A percentile compares a stretch with the other conserved stretches of the same genome.
Conservation (phyloP, 139 green algal species). For the Tetraselmis chui region DNA sequence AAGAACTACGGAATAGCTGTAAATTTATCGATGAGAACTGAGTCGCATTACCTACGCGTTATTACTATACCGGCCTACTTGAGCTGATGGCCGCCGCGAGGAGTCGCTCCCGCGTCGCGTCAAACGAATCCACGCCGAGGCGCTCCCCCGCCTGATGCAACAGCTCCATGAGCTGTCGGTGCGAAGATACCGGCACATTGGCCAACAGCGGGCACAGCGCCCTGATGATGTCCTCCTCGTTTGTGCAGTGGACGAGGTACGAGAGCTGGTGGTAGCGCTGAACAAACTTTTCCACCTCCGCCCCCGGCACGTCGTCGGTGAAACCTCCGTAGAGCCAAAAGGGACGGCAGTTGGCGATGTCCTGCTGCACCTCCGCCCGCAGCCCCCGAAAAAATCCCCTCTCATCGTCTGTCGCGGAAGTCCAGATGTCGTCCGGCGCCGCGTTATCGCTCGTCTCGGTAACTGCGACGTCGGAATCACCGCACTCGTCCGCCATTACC, state of each 20-base stretch:
- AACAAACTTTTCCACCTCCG: background rate
- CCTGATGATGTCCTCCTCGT: background rate
- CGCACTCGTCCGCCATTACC: background rate
- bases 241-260: background rate
- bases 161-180: background rate
- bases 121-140: no score
- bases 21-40: no score
- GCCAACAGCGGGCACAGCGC: background rate
- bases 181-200: background rate
- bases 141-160: background rate
- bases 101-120: no score
- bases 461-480: no score
- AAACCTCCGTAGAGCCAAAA: background rate
- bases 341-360: background rate
- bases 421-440: background rate
- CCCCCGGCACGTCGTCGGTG: background rate
- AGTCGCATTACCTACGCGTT: no score
- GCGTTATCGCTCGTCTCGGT: background rate
- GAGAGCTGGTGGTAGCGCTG: background rate
- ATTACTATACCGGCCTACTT: no score
- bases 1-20: no score
- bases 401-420: background rate
- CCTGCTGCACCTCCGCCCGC: background rate
- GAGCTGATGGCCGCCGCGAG: no score
- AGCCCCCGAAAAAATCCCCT: background rate